phyloP scores from a whole-genome alignment of 495 filamentous ascomycete genomes.

The Collariella sp. region DNA sequence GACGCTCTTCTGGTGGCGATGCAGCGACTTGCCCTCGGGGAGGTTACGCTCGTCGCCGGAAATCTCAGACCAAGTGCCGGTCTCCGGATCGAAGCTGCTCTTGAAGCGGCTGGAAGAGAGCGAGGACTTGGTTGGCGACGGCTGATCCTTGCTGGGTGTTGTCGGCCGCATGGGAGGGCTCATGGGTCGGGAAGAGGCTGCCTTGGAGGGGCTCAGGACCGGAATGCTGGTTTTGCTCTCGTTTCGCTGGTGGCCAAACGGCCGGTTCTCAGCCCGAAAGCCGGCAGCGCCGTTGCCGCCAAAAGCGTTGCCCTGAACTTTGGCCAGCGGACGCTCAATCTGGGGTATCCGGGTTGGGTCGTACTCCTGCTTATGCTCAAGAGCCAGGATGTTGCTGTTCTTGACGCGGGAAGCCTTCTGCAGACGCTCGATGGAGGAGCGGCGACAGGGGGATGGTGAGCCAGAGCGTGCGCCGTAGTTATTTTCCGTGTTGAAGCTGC shows the following conservation, averaged over 20 bases:
- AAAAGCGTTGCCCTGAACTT: constrained; percentile 57
- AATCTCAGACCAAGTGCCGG: constrained; percentile 61
- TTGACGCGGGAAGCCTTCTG: constrained; percentile 91
- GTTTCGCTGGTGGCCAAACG: constrained; percentile 33
- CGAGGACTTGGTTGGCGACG: constrained; percentile 80
- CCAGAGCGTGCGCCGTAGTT: constrained; percentile 47
- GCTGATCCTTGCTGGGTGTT: constrained; percentile 64
- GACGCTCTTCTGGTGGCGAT: constrained; percentile 87
- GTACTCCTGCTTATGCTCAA: constrained; percentile 81
- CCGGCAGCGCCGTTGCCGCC: constrained; percentile 40
- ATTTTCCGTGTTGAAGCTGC: constrained; percentile 67
- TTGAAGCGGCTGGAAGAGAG: constrained; percentile 64
- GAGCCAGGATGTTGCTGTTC: constrained; percentile 91
- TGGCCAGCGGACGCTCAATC: constrained; percentile 70
- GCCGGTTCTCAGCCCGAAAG: constrained; percentile 35
- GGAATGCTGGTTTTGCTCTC: constrained; percentile 44
- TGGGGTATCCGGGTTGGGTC: constrained; percentile 69
- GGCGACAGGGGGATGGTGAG: constrained; percentile 59
- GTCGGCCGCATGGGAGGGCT: constrained; percentile 26
- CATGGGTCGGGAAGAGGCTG: constrained; percentile 20
- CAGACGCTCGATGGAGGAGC: constrained; percentile 85
- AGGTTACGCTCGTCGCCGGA: constrained; percentile 43
- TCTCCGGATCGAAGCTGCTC: constrained; percentile 62
- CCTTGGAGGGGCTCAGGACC: constrained; percentile 29
- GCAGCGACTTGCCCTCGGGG: constrained; percentile 50